Conservation (phyloP, 2,329 filamentous ascomycete genomes). For the Colletotrichum scovillei region DNA sequence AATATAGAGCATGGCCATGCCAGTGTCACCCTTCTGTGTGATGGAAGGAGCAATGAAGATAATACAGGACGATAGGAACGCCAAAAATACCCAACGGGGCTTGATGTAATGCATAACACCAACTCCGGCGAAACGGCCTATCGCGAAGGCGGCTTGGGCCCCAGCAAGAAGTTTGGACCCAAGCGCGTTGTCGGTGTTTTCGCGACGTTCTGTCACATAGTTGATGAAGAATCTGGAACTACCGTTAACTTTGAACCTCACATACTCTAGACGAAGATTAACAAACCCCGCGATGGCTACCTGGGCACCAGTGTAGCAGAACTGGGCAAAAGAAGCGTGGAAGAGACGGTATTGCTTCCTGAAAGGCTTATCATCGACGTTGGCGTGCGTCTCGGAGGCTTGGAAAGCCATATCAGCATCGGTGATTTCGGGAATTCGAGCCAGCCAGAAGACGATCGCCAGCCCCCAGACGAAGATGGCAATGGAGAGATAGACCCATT, state of each 20-base stretch:
- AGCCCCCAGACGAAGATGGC: slow-evolving; percentile 77
- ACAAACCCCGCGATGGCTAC: slow-evolving; percentile 73
- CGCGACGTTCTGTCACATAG: slow-evolving; percentile 68
- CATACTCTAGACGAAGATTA: too few species aligned
- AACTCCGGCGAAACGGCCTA: slow-evolving; percentile 76
- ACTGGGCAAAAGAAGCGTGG: slow-evolving; percentile 80
- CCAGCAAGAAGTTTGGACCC: slow-evolving; percentile 78
- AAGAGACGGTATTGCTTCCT: slow-evolving; percentile 80
- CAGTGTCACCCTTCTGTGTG: slow-evolving; percentile 57
- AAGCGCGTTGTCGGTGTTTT: slow-evolving; percentile 58
- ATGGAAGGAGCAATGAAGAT: slow-evolving; percentile 64
- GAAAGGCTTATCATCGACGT: slow-evolving; percentile 63
- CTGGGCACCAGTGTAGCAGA: slow-evolving; percentile 82
- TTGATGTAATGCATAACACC: slow-evolving; percentile 56
- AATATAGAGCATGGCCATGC: slow-evolving; percentile 65
- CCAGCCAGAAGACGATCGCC: slow-evolving; percentile 74
- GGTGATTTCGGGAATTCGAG: slow-evolving; percentile 78
- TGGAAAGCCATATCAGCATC: slow-evolving; percentile 73
- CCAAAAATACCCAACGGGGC: slow-evolving; percentile 49
- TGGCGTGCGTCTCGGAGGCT: slow-evolving; percentile 57
- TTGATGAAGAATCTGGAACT: slow-evolving; percentile 78
- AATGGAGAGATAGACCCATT: slow-evolving; percentile 82
- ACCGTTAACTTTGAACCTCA: slow-evolving; percentile 69
- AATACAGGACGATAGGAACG: slow-evolving; percentile 61
- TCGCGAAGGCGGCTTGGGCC: slow-evolving; percentile 78